Base-by-base conservation (phyloP, 1,284 basidiomycete species). In the Coriolopsis trogii region DNA sequence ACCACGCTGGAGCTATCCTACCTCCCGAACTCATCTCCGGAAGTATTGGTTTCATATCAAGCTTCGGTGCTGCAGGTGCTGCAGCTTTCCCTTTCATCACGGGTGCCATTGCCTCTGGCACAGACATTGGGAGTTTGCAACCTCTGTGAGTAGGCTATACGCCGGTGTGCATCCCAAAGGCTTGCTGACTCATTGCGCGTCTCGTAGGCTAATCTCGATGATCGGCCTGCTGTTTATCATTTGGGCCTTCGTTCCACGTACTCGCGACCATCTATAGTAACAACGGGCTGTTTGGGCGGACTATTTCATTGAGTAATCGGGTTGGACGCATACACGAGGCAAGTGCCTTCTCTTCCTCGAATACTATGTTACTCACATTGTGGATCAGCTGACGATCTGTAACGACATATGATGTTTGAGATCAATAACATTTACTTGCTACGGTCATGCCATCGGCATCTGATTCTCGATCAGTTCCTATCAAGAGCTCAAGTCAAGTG, bases 21-120 rank as follows among this genome's bases (percentile, higher is more conserved):
- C 80, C 81, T 1, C 72, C 72, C 13, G 73, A 75, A 70, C 64
- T 85, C 7, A 65, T 84, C 28, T 81, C 79, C 0, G 79, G 76
- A 8, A 72, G 72, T 41, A 79, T 84, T 28, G 81, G 81, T 3
- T 84, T 78, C 77, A 81, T 84, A 39, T 71, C 76, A 18, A 76
- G 75, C 13, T 70, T 81, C 36, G 79, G 81, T 3, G 75, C 78
- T 53, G 74, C 76, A 3, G 80, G 83, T 3, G 76, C 74, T 15
- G 82, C 83, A 0, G 53, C 77, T 16, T 56, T 84, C 15, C 82
- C 83, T 4, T 84, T 84, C 63, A 69, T 82, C 42, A 80, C 80
- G 0, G 82, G 82, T 21, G 74, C 77, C 1, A 70, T 85, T 16
- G 78, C 81, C 1, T 70, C 70, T 15, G 72, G 62, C 50, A 68